phyloP scores from a whole-genome alignment of 148 eudicot species.

The Rheum nobile region DNA sequence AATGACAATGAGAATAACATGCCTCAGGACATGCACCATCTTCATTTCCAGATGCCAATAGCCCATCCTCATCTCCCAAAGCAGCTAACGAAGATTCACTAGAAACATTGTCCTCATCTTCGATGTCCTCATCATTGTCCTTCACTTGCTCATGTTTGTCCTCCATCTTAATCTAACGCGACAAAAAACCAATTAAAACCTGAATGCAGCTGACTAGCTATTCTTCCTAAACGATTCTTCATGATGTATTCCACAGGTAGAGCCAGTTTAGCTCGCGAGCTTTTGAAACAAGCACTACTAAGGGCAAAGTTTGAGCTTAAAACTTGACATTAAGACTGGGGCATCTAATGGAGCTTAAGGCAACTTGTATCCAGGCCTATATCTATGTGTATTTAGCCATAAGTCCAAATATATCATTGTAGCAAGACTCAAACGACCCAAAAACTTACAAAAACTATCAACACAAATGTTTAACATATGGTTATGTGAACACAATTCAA shows the following conservation, averaged over 20 bases:
- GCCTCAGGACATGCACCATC: not conserved
- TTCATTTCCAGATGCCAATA: not conserved
- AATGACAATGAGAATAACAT: not conserved
- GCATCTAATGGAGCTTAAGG: not conserved
- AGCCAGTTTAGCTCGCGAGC: not conserved
- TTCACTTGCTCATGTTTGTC: conserved; percentile 5
- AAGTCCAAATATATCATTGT: too few relatives aligned
- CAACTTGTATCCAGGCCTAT: not conserved
- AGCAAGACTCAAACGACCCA: too few relatives aligned
- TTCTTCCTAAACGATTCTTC: not conserved
- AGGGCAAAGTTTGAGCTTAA: not conserved
- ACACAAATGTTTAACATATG: too few relatives aligned
- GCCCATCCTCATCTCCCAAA: conserved; percentile 2
- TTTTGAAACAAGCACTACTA: not conserved
- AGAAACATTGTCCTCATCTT: not conserved
- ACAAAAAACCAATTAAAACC: not conserved
- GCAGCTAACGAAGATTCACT: conserved; percentile 3
- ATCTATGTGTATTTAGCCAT: not conserved
- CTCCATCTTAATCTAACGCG: not conserved
- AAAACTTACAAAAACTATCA: too few relatives aligned
- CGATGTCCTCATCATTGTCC: not conserved
- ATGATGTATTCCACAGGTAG: not conserved
- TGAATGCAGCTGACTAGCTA: not conserved
- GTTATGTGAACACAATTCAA: too few relatives aligned
- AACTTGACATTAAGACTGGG: not conserved